phyloP scores from a whole-genome alignment of 2,329 filamentous ascomycete genomes.

The Pseudocercospora fuligena region DNA sequence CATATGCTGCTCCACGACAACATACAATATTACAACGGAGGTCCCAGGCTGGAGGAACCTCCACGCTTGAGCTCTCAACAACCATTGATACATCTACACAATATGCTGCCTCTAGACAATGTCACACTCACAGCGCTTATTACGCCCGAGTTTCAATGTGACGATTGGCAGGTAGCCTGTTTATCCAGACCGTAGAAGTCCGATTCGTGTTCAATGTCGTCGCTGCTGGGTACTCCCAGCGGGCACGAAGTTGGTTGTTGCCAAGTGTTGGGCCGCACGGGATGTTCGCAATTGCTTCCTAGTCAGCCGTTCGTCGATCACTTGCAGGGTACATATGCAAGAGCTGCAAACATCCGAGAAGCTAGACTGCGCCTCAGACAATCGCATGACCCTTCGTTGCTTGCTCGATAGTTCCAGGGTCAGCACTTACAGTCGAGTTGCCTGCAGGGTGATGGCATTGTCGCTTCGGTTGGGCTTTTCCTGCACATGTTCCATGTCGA shows the following conservation, averaged over 20 bases:
- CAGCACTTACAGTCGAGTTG: background rate
- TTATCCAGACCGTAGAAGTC: background rate
- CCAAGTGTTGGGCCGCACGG: conserved; percentile 5
- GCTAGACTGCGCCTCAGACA: background rate
- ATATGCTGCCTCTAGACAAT: background rate
- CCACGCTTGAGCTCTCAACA: background rate
- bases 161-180: background rate
- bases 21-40: background rate
- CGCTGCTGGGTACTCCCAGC: background rate
- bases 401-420: background rate
- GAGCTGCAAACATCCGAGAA: conserved; percentile 4
- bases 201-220: background rate
- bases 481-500: background rate
- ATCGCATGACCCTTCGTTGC: background rate
- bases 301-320: conserved; percentile 2
- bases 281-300: conserved; percentile 8
- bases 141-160: background rate
- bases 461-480: background rate
- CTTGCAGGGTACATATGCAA: conserved; percentile 8
- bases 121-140: background rate
- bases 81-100: background rate
- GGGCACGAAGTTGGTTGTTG: conserved; percentile 1
- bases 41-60: background rate
- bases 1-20: background rate
- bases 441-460: background rate